A percentile compares a stretch with the other conserved stretches of the same genome.
Evolutionary conservation across 164 flowering plant genomes (phyloP).

Genomic region (Akebia trifoliata): DNA sequence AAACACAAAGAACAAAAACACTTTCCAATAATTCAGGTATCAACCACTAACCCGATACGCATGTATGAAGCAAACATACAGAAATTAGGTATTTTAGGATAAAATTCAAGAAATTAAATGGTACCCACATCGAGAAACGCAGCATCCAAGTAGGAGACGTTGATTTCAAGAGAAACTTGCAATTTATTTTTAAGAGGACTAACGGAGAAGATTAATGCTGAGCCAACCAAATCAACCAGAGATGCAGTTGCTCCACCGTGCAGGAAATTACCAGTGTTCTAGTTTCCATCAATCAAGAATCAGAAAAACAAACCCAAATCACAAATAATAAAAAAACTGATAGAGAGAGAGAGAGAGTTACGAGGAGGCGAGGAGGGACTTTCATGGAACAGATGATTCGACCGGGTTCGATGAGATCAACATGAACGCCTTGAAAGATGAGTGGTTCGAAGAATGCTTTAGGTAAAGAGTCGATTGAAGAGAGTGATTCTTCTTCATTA

Average conservation of each 20-base stretch:
- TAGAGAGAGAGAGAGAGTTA: constrained; percentile 11
- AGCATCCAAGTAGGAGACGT: constrained; percentile 67
- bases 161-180: constrained; percentile 70
- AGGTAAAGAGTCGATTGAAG: constrained; percentile 33
- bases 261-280: constrained; percentile 47
- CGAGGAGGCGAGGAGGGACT: constrained; percentile 61
- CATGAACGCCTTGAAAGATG: constrained; percentile 38
- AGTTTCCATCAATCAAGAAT: constrained; percentile 5
- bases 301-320: constrained; percentile 3
- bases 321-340: neutral
- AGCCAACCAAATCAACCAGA: constrained; percentile 59
- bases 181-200: constrained; percentile 38
- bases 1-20: too few relatives aligned
- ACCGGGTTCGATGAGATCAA: constrained; percentile 58
- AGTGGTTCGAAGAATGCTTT: constrained; percentile 44
- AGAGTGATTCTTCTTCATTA: constrained; percentile 6
- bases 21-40: too few relatives aligned
- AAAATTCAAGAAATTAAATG: constrained; percentile 2
- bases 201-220: constrained; percentile 45
- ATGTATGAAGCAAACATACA: too few relatives aligned
- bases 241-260: constrained; percentile 78
- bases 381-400: constrained; percentile 63
- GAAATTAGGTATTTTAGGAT: neutral
- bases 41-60: too few relatives aligned
- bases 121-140: constrained; percentile 48